Evolutionary conservation across 768 basidiomycete genomes (phyloP), one percentile per base, ranked within the genome.

Genomic region (Termitomyces sp.): DNA sequence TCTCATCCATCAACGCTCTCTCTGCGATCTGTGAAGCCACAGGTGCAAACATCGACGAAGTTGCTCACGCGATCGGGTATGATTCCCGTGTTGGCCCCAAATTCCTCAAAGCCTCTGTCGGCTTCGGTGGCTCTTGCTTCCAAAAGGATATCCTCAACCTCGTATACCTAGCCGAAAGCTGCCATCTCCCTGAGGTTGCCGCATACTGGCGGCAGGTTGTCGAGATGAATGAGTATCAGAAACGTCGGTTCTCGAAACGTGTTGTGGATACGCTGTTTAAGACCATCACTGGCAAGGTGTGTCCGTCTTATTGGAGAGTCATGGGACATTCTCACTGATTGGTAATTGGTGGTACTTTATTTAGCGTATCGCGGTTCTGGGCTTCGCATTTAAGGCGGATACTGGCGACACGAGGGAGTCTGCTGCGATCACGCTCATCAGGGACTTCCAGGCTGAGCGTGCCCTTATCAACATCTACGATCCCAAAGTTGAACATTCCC

Each of bases 141-240:
- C 96, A 98, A 77, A 98, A 99, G 74, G 96, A 99, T 69, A 98
- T 98, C 73, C 86, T 99, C 68, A 99, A 99, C 79, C 80, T 99
- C 60, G 97, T 98, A 46, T 99, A 99, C 77, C 85, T 99, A 45
- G 89, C 86, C 68, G 95, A 98, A 76, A 93, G 90, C 61, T 75
- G 93, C 55, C 94, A 98, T 74, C 81, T 99, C 55, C 94, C 95
- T 40, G 94, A 98, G 72, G 95, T 99, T 28, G 97, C 96, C 32
- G 89, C 87, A 18, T 99, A 99, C 80, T 99, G 97, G 97, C 83
- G 84, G 53, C 90, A 95, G 70, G 95, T 99, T 36, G 95, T 98
- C 26, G 87, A 92, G 68, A 91, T 98, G 90, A 98, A 99, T 75
- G 95, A 98, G 74, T 92, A 98, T 74, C 97, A 99, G 73, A 99